These are phyloP conservation scores for Rhizopogon sp. DNA, from an alignment of 768 basidiomycete species.

Conservation along the genomic window DNA sequence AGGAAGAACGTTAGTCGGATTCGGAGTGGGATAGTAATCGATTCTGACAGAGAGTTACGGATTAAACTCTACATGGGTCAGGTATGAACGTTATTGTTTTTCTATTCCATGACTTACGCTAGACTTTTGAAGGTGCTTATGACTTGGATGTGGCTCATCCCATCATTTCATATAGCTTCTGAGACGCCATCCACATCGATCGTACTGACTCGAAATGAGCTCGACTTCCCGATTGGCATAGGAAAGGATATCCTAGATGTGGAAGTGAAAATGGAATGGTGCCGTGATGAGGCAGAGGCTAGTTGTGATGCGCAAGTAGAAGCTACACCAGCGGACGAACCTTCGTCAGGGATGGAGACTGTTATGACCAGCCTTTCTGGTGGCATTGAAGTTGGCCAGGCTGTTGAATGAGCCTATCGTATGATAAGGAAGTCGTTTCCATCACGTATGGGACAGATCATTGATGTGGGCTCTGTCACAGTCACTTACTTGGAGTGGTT, in stretches of 20 bases:
- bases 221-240: constrained; percentile 76
- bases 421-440: not conserved
- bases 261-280: constrained; percentile 56
- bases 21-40: constrained; percentile 48
- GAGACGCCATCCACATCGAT: constrained; percentile 34
- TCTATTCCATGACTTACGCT: not conserved
- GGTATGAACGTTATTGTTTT: constrained; percentile 30
- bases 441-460: too few species aligned
- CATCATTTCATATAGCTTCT: constrained; percentile 72
- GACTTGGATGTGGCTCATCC: constrained; percentile 86
- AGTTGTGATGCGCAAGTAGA: not conserved
- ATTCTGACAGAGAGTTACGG: constrained; percentile 63
- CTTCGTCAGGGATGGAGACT: not conserved
- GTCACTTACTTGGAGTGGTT: too few species aligned
- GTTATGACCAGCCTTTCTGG: not conserved
- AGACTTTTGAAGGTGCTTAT: constrained; percentile 52
- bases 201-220: constrained; percentile 50
- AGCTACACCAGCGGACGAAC: not conserved
- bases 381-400: not conserved
- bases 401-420: not conserved
- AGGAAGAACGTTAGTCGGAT: constrained; percentile 13
- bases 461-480: too few species aligned
- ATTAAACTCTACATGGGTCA: constrained; percentile 71
- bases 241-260: constrained; percentile 65
- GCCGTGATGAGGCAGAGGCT: constrained; percentile 4